Percentiles rank a stretch among this genome's conserved stretches.
These are phyloP conservation scores for Phenoliferia sp. DNA, from an alignment of 1,284 basidiomycete species.

Conservation along the genomic window DNA sequence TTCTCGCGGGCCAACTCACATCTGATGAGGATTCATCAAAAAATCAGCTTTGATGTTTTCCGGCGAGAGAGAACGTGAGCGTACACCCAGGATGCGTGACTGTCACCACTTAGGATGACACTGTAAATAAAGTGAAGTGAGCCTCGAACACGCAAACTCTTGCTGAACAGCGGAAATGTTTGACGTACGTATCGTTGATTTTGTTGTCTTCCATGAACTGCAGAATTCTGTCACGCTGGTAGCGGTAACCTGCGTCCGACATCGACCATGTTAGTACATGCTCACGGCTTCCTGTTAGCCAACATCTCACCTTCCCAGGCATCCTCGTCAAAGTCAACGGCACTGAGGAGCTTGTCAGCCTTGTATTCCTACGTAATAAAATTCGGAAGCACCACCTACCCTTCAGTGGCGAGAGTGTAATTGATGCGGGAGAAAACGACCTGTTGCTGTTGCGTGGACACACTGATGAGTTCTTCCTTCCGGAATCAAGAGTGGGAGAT, in stretches of 20 bases:
- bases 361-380: too few species aligned
- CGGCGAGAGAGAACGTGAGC: conserved; percentile 37
- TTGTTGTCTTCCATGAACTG: conserved; percentile 53
- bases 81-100: conserved; percentile 61
- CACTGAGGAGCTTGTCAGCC: not conserved
- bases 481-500: conserved; percentile 1
- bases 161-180: not conserved
- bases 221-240: conserved; percentile 56
- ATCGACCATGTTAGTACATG: not conserved
- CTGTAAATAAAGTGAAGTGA: conserved; percentile 35
- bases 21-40: not conserved
- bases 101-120: conserved; percentile 59
- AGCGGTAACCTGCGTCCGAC: conserved; percentile 46
- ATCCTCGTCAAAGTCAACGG: conserved; percentile 44
- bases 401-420: conserved; percentile 38
- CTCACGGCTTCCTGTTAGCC: too few species aligned
- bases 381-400: not conserved
- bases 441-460: too few species aligned
- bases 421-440: conserved; percentile 47
- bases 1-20: conserved; percentile 19
- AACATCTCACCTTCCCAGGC: conserved; percentile 53
- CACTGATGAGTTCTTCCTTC: not conserved
- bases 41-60: not conserved
- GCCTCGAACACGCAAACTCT: not conserved
- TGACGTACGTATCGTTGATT: conserved; percentile 49